These are phyloP conservation scores for Cutaneotrichosporon sp. DNA, from an alignment of 1,284 basidiomycete species.

Conservation along the genomic window DNA sequence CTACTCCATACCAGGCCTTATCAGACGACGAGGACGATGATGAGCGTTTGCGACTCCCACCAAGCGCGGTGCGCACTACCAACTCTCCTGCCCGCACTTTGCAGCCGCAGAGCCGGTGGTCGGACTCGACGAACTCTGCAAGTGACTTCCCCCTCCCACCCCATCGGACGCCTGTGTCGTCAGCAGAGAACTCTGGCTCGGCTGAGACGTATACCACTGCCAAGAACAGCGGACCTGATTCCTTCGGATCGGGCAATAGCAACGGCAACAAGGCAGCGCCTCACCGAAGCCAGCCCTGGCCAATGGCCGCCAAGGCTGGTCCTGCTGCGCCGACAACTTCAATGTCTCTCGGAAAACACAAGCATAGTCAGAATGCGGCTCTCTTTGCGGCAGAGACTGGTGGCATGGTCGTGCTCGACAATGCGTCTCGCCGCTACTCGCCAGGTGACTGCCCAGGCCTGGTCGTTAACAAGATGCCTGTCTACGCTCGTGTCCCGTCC, in stretches of 20 bases:
- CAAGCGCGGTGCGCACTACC: background rate
- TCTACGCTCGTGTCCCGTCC: background rate
- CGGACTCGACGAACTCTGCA: background rate
- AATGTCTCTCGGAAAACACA: background rate
- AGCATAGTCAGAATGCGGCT: constrained; percentile 40
- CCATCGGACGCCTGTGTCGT: background rate
- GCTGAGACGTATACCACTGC: constrained; percentile 13
- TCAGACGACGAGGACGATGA: constrained; percentile 15
- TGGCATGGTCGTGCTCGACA: constrained; percentile 29
- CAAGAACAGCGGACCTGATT: background rate
- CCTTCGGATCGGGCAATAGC: background rate
- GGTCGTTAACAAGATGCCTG: background rate
- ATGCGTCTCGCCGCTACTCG: constrained; percentile 11
- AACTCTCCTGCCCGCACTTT: background rate
- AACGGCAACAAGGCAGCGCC: background rate
- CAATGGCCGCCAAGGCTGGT: constrained; percentile 11
- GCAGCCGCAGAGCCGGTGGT: constrained; percentile 1
- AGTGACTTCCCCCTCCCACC: constrained; percentile 6
- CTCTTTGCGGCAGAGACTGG: constrained; percentile 41
- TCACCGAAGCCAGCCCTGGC: constrained; percentile 7
- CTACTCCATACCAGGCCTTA: constrained; percentile 2
- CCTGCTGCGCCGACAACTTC: background rate
- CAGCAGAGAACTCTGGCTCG: constrained; percentile 1
- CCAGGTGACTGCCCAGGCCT: constrained; percentile 12
- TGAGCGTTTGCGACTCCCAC: constrained; percentile 12